Conservation (phyloP, 2,329 filamentous ascomycete genomes). For the Cordyceps pruinosa region DNA sequence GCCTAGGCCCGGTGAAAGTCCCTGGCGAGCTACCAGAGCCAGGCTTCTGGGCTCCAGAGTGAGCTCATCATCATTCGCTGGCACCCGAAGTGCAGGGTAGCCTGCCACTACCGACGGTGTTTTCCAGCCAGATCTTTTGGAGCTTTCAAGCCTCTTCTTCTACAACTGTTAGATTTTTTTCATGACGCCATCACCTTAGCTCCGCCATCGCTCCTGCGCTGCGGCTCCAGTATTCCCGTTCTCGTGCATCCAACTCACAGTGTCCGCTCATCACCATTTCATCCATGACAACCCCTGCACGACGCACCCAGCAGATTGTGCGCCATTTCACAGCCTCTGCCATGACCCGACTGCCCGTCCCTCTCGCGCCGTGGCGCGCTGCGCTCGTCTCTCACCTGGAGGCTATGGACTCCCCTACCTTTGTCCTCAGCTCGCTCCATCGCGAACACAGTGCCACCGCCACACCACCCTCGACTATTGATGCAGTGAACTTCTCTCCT, state of each 20-base stretch:
- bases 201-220: not conserved
- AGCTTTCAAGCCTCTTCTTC: no score
- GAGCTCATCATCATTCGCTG: no score
- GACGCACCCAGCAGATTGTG: conserved; percentile 23
- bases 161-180: no score
- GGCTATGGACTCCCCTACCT: conserved; percentile 40
- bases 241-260: not conserved
- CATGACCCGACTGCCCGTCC: conserved; percentile 20
- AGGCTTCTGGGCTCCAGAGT: not conserved
- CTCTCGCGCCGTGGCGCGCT: conserved; percentile 46
- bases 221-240: not conserved
- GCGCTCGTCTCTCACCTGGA: conserved; percentile 45
- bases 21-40: not conserved
- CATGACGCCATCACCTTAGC: conserved; percentile 3
- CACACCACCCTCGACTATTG: conserved; percentile 29
- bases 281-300: conserved; percentile 13
- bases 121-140: not conserved
- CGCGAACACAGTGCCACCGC: conserved; percentile 12
- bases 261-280: not conserved
- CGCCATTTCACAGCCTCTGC: conserved; percentile 21
- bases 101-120: not conserved
- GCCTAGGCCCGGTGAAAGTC: not conserved
- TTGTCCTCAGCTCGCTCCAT: conserved; percentile 46
- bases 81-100: not conserved
- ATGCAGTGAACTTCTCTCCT: conserved; percentile 37